phyloP scores from a whole-genome alignment of 331 rosid genomes.

The Quercus phellos region DNA sequence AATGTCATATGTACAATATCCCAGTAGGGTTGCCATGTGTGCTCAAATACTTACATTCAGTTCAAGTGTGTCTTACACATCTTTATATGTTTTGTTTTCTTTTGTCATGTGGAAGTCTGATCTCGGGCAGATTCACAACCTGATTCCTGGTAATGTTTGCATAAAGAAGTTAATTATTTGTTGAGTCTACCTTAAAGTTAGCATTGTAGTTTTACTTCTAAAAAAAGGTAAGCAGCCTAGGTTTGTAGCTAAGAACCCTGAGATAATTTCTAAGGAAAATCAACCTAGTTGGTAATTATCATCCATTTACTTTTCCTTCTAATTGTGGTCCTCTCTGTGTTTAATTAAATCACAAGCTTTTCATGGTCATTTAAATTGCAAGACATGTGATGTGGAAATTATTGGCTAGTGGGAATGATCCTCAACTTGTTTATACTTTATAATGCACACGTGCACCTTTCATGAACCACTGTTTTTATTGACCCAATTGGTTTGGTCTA shows the following conservation, averaged over 20 bases:
- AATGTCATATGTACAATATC: neutral
- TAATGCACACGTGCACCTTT: neutral
- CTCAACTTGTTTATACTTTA: neutral
- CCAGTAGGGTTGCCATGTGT: neutral
- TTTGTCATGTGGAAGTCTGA: conserved; percentile 81
- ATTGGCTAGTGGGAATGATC: neutral
- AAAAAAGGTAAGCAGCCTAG: neutral
- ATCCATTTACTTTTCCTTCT: neutral
- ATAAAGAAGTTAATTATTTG: conserved; percentile 20
- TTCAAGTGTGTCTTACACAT: conserved; percentile 30
- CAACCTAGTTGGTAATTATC: neutral
- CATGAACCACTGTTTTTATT: neutral
- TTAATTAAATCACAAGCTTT: neutral
- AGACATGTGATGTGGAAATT: neutral
- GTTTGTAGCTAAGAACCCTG: neutral
- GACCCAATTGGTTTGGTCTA: neutral
- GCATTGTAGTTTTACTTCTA: neutral
- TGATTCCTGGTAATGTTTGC: conserved; percentile 82
- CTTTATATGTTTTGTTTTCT: conserved; percentile 32
- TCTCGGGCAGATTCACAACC: conserved; percentile 80
- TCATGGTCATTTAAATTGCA: neutral
- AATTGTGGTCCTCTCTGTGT: neutral
- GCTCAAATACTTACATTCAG: conserved; percentile 1
- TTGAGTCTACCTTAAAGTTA: neutral
- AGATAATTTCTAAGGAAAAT: neutral